Evolutionary conservation across 495 filamentous ascomycete species (phyloP).

Genomic region (Xylaria venustula): DNA sequence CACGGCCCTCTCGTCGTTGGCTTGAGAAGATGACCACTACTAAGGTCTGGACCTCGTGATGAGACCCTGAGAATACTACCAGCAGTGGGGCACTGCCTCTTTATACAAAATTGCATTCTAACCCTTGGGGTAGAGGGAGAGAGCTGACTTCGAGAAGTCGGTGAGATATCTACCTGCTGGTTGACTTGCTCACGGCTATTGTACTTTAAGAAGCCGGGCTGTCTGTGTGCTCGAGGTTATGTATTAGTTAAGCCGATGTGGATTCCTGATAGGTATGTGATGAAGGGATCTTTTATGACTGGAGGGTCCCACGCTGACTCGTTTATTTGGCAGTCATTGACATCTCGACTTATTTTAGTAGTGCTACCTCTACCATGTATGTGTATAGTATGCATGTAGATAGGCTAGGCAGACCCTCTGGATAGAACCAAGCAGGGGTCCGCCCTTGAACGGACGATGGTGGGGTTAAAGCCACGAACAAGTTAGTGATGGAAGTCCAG

Average conservation of each 20-base stretch:
- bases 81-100: background rate
- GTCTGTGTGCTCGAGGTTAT: background rate
- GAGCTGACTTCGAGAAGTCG: conserved; percentile 2
- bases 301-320: too few species aligned
- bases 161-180: background rate
- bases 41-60: background rate
- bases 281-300: too few species aligned
- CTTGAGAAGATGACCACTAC: background rate
- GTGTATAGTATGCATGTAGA: too few species aligned
- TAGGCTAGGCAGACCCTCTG: conserved; percentile 10
- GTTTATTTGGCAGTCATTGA: too few species aligned
- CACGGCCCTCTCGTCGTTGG: conserved; percentile 5
- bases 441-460: conserved; percentile 26
- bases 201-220: background rate
- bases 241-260: too few species aligned
- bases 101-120: too few species aligned
- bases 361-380: too few species aligned
- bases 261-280: too few species aligned
- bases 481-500: conserved; percentile 25
- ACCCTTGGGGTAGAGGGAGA: background rate
- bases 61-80: background rate
- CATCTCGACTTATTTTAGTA: too few species aligned
- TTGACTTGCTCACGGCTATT: background rate
- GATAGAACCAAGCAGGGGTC: conserved; percentile 3
- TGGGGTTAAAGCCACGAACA: conserved; percentile 22